A percentile compares a stretch with the other conserved stretches of the same genome.
phyloP scores from a whole-genome alignment of 2,329 filamentous ascomycete species.

The Beauveria sp. region DNA sequence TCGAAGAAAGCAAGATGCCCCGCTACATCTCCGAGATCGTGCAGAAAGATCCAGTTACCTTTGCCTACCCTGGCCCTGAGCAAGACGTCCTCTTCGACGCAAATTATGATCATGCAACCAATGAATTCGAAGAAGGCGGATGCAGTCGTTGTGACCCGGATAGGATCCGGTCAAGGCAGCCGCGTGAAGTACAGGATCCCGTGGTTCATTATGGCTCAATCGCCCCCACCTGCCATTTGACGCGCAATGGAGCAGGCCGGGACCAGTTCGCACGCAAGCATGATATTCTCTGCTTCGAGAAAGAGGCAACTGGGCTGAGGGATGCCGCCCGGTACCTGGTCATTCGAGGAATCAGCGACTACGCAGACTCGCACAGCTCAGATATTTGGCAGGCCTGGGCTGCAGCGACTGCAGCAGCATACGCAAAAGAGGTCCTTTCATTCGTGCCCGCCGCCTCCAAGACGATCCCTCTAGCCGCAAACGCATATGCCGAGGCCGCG shows the following conservation, averaged over 20 bases:
- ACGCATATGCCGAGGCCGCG: constrained; percentile 14
- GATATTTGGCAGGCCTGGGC: constrained; percentile 26
- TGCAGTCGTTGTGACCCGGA: too few species aligned
- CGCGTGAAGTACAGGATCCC: too few species aligned
- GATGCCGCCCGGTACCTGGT: constrained; percentile 19
- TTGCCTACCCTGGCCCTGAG: too few species aligned
- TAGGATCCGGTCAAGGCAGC: too few species aligned
- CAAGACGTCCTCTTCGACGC: too few species aligned
- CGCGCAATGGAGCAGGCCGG: not conserved
- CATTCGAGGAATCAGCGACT: constrained; percentile 28
- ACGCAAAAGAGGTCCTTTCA: constrained; percentile 10
- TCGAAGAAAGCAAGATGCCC: not conserved
- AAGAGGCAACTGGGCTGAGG: constrained; percentile 17
- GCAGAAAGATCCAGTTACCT: too few species aligned
- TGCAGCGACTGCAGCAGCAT: constrained; percentile 21
- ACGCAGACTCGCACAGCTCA: constrained; percentile 28
- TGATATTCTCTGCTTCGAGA: constrained; percentile 16
- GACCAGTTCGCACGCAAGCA: not conserved
- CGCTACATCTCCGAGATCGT: not conserved
- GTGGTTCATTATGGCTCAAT: not conserved
- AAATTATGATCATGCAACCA: too few species aligned
- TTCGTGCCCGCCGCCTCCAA: constrained; percentile 1
- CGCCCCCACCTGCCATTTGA: not conserved
- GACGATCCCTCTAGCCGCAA: constrained; percentile 10
- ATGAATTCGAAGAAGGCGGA: too few species aligned